Percentiles rank a stretch among this genome's conserved stretches.
These are phyloP conservation scores for Fusarium albosuccineum DNA, from an alignment of 2,329 filamentous ascomycete species.

Conservation along the genomic window DNA sequence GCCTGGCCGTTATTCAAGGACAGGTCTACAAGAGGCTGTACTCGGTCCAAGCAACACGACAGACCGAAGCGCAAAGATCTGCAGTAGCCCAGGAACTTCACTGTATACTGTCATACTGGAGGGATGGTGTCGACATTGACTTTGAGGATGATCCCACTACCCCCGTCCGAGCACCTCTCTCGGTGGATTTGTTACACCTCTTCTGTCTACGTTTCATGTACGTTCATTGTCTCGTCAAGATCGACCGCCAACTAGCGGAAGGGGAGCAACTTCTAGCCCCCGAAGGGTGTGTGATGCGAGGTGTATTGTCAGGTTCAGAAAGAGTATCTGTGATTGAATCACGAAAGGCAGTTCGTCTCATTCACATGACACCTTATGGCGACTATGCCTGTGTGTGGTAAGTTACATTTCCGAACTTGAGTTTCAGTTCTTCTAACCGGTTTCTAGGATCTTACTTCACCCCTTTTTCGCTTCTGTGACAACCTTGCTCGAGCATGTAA, in stretches of 20 bases:
- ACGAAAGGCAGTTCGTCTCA: slow-evolving; percentile 43
- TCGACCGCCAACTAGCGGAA: slow-evolving; percentile 35
- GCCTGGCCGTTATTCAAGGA: slow-evolving; percentile 44
- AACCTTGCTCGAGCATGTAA: slow-evolving; percentile 23
- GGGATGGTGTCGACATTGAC: slow-evolving; percentile 19
- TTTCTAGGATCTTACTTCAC: slow-evolving; percentile 32
- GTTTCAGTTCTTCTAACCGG: neutral
- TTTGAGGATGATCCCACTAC: slow-evolving; percentile 3
- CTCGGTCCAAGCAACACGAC: slow-evolving; percentile 40
- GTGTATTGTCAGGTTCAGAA: slow-evolving; percentile 5
- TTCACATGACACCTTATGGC: slow-evolving; percentile 40
- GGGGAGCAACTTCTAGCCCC: slow-evolving; percentile 7
- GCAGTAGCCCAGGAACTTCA: slow-evolving; percentile 39
- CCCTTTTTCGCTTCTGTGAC: slow-evolving; percentile 33
- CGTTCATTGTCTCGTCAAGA: slow-evolving; percentile 42
- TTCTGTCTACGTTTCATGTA: slow-evolving; percentile 45
- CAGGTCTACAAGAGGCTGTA: slow-evolving; percentile 44
- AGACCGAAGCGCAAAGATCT: slow-evolving; percentile 26
- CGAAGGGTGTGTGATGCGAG: neutral
- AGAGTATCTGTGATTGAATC: slow-evolving; percentile 41
- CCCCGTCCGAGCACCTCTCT: slow-evolving; percentile 23
- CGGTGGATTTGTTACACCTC: slow-evolving; percentile 41
- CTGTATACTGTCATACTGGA: slow-evolving; percentile 43
- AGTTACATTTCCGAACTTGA: neutral
- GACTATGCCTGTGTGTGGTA: slow-evolving; percentile 40